Percentiles rank a stretch among this genome's conserved stretches.
Evolutionary conservation across 345 rosid genomes (phyloP).

Genomic region (Eucalyptus cloeziana): DNA sequence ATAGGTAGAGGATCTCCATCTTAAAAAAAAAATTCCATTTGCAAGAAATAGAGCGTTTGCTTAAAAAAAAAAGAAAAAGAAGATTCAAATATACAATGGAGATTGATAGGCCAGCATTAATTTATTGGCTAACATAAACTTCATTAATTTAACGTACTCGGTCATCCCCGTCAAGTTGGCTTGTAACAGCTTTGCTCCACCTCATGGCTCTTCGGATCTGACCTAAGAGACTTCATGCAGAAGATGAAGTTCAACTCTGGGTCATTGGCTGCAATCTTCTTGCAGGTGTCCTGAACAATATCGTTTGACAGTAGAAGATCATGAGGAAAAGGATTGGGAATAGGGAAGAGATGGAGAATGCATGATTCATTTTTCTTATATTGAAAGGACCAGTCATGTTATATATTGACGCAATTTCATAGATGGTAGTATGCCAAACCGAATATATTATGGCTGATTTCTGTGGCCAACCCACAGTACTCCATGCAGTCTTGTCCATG

Average conservation of each 20-base stretch:
- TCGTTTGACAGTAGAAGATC: no score
- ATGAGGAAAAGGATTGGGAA: not conserved
- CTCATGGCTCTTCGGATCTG: not conserved
- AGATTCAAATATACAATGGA: not conserved
- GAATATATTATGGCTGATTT: no score
- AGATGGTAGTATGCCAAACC: no score
- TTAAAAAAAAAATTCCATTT: not conserved
- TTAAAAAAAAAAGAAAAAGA: fast-evolving
- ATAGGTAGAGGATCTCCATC: not conserved
- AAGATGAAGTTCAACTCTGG: not conserved
- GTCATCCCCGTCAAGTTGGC: not conserved
- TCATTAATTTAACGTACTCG: not conserved
- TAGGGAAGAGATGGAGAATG: not conserved
- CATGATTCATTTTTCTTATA: not conserved
- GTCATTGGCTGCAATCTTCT: not conserved
- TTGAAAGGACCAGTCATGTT: no score
- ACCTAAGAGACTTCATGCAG: not conserved
- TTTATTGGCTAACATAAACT: not conserved
- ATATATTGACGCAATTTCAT: no score
- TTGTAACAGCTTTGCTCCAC: not conserved
- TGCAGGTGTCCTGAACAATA: not conserved
- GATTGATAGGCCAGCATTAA: not conserved
- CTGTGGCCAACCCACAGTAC: no score
- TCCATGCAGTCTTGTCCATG: no score
- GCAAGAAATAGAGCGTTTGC: not conserved